Evolutionary conservation across 2,329 filamentous ascomycete species (phyloP).

Genomic region (Ascochyta lentis): DNA sequence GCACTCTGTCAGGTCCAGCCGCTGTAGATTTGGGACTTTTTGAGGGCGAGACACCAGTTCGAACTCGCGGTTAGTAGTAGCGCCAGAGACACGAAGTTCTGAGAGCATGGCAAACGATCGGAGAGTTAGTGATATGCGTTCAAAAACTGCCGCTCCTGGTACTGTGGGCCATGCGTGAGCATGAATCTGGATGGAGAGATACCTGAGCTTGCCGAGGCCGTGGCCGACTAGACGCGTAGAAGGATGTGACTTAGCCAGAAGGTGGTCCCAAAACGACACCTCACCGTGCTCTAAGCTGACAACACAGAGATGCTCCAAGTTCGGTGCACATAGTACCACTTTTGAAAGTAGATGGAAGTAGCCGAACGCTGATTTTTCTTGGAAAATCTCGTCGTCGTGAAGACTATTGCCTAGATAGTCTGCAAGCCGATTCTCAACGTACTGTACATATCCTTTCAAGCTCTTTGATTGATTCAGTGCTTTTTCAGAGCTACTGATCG

Average conservation of each 20-base stretch:
- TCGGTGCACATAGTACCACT: conserved; percentile 23
- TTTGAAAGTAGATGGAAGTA: conserved; percentile 33
- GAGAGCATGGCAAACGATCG: conserved; percentile 16
- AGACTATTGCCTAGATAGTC: conserved; percentile 32
- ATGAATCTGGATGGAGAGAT: conserved; percentile 29
- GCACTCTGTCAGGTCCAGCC: conserved; percentile 31
- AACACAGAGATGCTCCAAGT: conserved; percentile 32
- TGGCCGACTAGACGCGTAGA: background rate
- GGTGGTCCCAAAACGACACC: conserved; percentile 31
- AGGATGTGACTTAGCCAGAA: conserved; percentile 2
- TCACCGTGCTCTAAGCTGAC: conserved; percentile 29
- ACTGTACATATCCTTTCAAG: conserved; percentile 22
- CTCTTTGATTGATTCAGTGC: background rate
- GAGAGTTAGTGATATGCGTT: conserved; percentile 16
- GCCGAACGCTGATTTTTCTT: conserved; percentile 7
- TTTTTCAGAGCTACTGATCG: conserved; percentile 4
- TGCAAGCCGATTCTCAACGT: conserved; percentile 35
- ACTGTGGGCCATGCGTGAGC: background rate
- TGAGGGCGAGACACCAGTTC: background rate
- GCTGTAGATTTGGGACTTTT: conserved; percentile 20
- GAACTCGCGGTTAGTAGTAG: background rate
- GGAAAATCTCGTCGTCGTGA: conserved; percentile 8
- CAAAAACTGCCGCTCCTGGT: conserved; percentile 3
- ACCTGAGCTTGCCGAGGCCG: conserved; percentile 22
- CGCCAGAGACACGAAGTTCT: conserved; percentile 24